Conservation (phyloP, 345 rosid species). For the Euphorbia tirucalli region DNA sequence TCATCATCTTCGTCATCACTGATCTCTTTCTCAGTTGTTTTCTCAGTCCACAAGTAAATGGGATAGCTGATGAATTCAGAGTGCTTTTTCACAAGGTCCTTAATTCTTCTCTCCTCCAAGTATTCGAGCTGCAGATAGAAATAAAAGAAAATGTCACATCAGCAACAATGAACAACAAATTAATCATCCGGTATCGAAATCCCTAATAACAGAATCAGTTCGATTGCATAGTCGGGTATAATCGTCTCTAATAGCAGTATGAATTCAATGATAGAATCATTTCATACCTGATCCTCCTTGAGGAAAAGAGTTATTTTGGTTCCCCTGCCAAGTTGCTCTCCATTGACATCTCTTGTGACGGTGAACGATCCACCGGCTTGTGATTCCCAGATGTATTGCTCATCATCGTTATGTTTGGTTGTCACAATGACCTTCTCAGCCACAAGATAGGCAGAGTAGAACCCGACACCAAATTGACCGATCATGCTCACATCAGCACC, state of each 20-base stretch:
- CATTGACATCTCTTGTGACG: conserved; percentile 63
- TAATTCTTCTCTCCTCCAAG: conserved; percentile 84
- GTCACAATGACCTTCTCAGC: conserved; percentile 83
- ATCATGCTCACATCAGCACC: conserved; percentile 98
- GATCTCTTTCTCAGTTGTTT: conserved; percentile 82
- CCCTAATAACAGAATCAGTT: no score
- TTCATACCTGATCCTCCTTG: conserved; percentile 70
- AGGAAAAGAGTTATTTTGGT: conserved; percentile 76
- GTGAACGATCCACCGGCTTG: conserved; percentile 96
- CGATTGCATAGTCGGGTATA: no score
- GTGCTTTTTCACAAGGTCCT: conserved; percentile 90
- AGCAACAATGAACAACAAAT: neutral
- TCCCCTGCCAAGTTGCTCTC: conserved; percentile 89
- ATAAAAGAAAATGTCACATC: neutral
- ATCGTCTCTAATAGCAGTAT: no score
- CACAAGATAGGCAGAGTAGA: conserved; percentile 90
- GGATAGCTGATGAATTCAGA: conserved; percentile 94
- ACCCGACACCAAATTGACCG: conserved; percentile 90
- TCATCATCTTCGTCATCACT: conserved; percentile 88
- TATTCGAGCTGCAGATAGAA: conserved; percentile 53
- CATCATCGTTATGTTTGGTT: conserved; percentile 78
- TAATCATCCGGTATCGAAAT: no score
- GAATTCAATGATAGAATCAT: neutral
- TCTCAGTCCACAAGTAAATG: conserved; percentile 81
- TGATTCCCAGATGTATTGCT: conserved; percentile 89